Conservation (phyloP, 192 early-diverging fungal species). For the Backusella westeae region DNA sequence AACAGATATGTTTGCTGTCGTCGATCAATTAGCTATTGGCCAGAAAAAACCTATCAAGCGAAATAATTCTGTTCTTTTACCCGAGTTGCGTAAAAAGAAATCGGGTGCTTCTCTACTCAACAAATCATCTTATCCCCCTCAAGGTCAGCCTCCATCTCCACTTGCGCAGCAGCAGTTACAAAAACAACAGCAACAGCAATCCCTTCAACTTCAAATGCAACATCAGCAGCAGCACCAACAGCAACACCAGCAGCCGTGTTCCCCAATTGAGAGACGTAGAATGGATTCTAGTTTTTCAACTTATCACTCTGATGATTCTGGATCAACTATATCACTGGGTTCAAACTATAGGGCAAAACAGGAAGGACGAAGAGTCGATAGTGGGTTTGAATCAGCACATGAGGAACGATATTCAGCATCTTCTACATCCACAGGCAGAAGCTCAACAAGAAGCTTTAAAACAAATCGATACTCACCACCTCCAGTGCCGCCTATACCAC, state of each 20-base stretch:
- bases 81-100: neutral
- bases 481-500: constrained; percentile 35
- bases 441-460: constrained; percentile 24
- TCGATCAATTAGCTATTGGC: constrained; percentile 38
- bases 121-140: neutral
- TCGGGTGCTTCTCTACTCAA: neutral
- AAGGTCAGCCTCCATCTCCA: neutral
- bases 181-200: neutral
- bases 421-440: constrained; percentile 21
- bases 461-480: constrained; percentile 17
- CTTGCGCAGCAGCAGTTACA: neutral
- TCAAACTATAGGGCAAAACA: constrained; percentile 13
- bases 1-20: constrained; percentile 68
- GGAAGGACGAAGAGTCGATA: constrained; percentile 33
- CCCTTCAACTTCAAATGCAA: neutral
- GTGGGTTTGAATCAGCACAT: constrained; percentile 35
- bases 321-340: constrained; percentile 16
- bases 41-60: constrained; percentile 19
- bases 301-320: constrained; percentile 17
- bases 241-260: neutral
- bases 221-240: neutral
- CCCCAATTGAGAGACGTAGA: constrained; percentile 9
- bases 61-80: constrained; percentile 32
- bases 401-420: constrained; percentile 29
- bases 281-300: constrained; percentile 17